Base-by-base conservation (phyloP, 108 stramenopile species). In the Skeletonema potamos region DNA sequence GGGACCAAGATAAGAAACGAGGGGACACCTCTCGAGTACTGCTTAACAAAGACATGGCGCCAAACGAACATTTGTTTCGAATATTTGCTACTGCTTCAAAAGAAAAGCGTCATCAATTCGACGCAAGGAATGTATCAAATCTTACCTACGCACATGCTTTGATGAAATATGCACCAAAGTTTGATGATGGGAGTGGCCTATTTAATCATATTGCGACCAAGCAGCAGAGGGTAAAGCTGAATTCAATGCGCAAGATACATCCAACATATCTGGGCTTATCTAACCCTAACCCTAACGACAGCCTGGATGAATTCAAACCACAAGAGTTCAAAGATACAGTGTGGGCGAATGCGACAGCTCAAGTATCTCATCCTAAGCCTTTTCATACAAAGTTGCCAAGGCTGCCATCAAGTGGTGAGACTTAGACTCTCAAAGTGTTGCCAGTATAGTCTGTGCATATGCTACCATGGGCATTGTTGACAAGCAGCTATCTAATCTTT, bases 221-320 rank as follows among this genome's bases (percentile, higher is more conserved):
- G 20, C 64, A 27, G 43, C 54, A 1, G 46, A 13, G 6, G 7
- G 27, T 22, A 41, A 27, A 30, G 15, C 0, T 12, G 43, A 37
- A 6, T 74, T 68, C 66, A 57, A 20, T n/a, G 27, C 67, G 1
- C 67, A 62, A 34, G 51, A 68, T 24, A 6, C 68, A n/a, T 58
- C 66, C 24, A 62, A 64, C 8, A 66, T 44, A 0, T 32, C 2
- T 56, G 63, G 54, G 55, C 72, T 30, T 57, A 29, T 43, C 34
- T 63, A 1, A 65, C 33, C 39, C 57, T n/a, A n/a, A n/a, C n/a
- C n/a, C n/a, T n/a, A n/a, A 32, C 6, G 30, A 32, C 6, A 32
- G 30, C 6, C 30, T 32, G 6, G 30, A 32, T 32, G 30, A 32
- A 32, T 32, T 32, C 30, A 6, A 32, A 6, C 30, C 30, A 32